Percentiles rank a stretch among this genome's conserved stretches.
phyloP scores from a whole-genome alignment of 192 early-diverging fungal genomes.

The Chytriomyces hyalinus region DNA sequence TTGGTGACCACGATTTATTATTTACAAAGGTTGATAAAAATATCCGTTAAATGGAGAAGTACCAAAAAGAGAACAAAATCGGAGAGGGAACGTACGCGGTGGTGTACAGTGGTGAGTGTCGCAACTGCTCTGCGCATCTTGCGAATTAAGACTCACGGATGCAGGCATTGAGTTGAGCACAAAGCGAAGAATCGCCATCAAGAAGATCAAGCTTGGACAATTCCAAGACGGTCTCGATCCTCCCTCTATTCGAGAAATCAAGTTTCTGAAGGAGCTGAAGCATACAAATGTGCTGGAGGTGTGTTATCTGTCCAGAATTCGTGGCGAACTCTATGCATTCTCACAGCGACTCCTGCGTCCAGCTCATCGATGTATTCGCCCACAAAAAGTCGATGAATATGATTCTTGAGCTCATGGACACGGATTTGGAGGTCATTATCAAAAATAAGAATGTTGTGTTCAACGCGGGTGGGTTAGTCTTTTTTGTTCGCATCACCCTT shows the following conservation, averaged over 20 bases:
- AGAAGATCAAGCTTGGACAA: constrained; percentile 94
- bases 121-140: no score
- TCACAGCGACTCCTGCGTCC: not conserved
- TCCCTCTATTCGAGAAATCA: constrained; percentile 94
- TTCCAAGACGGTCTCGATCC: constrained; percentile 94
- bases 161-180: constrained; percentile 64
- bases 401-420: constrained; percentile 93
- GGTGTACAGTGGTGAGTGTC: constrained; percentile 73
- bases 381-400: constrained; percentile 91
- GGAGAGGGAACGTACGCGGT: constrained; percentile 98
- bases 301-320: not conserved
- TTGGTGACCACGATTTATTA: not conserved
- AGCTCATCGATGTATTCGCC: constrained; percentile 92
- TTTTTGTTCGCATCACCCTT: not conserved
- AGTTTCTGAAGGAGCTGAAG: constrained; percentile 85
- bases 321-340: not conserved
- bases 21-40: not conserved
- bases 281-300: constrained; percentile 94
- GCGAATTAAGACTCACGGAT: not conserved
- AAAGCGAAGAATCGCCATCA: constrained; percentile 85
- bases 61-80: constrained; percentile 86
- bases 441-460: constrained; percentile 90
- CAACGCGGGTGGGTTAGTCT: constrained; percentile 56
- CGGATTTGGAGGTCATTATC: constrained; percentile 95
- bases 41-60: constrained; percentile 43